These are phyloP conservation scores for Astragalus membranaceus DNA, from an alignment of 306 rosid species.

Conservation along the genomic window DNA sequence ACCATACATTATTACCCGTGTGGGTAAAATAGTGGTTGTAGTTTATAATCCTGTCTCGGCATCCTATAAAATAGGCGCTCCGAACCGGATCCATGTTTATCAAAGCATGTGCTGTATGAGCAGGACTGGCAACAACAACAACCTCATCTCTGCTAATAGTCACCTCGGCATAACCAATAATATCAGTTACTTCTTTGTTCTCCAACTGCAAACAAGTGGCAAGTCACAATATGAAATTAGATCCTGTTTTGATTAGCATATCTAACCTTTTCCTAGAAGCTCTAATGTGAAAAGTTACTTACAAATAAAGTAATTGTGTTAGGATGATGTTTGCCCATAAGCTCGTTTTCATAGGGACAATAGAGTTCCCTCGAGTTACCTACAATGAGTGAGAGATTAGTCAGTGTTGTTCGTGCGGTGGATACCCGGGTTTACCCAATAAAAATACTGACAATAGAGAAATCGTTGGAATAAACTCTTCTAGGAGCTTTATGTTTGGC, in stretches of 20 bases:
- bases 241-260: not conserved
- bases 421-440: too few relatives aligned
- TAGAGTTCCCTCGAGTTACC: too few relatives aligned
- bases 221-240: not conserved
- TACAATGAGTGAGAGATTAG: too few relatives aligned
- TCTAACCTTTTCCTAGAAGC: not conserved
- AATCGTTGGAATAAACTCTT: not conserved
- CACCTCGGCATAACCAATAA: conserved; percentile 73
- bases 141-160: conserved; percentile 57
- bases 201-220: conserved; percentile 62
- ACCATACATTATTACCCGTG: too few relatives aligned
- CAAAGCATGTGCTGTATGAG: conserved; percentile 75
- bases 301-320: too few relatives aligned
- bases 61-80: conserved; percentile 64
- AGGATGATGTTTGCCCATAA: too few relatives aligned
- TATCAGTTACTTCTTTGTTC: conserved; percentile 42
- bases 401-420: too few relatives aligned
- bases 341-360: too few relatives aligned
- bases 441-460: too few relatives aligned
- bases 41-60: conserved; percentile 62
- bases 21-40: too few relatives aligned
- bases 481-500: too few relatives aligned
- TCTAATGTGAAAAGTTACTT: not conserved
- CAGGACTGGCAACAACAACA: conserved; percentile 74
- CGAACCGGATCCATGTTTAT: conserved; percentile 66